Evolutionary conservation across 805 yeast genomes (phyloP).

Genomic region (Hanseniaspora guilliermondii): DNA sequence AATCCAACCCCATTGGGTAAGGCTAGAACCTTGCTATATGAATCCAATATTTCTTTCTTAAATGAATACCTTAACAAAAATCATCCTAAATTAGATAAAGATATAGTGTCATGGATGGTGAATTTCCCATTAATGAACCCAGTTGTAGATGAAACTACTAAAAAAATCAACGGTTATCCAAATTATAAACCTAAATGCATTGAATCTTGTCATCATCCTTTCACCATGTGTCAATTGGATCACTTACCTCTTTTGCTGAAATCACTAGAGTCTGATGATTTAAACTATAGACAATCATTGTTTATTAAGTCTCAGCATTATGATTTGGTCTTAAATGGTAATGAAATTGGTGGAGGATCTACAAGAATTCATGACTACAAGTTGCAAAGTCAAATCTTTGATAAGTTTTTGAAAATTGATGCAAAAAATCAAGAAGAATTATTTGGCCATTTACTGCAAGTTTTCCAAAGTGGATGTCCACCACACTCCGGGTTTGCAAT

Average conservation of each 20-base stretch:
- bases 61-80: slow-evolving; percentile 19
- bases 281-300: slow-evolving; percentile 37
- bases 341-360: slow-evolving; percentile 95
- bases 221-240: slow-evolving; percentile 52
- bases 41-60: slow-evolving; percentile 33
- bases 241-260: neutral
- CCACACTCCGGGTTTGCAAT: slow-evolving; percentile 97
- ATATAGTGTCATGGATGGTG: slow-evolving; percentile 70
- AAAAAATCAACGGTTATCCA: slow-evolving; percentile 14
- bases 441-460: slow-evolving; percentile 77
- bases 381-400: slow-evolving; percentile 62
- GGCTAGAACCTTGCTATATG: slow-evolving; percentile 62
- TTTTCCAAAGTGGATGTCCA: slow-evolving; percentile 85
- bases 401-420: slow-evolving; percentile 46
- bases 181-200: slow-evolving; percentile 36
- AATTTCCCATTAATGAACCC: slow-evolving; percentile 91
- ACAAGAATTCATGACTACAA: slow-evolving; percentile 81
- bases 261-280: neutral
- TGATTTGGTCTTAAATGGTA: slow-evolving; percentile 86
- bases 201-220: slow-evolving; percentile 89
- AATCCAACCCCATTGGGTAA: slow-evolving; percentile 92
- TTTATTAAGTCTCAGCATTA: slow-evolving; percentile 78
- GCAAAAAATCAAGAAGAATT: slow-evolving; percentile 34
- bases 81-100: slow-evolving; percentile 15
- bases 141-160: slow-evolving; percentile 16